Percentiles rank a stretch among this genome's conserved stretches.
Conservation (phyloP, 768 basidiomycete genomes). For the Suillus americanus region DNA sequence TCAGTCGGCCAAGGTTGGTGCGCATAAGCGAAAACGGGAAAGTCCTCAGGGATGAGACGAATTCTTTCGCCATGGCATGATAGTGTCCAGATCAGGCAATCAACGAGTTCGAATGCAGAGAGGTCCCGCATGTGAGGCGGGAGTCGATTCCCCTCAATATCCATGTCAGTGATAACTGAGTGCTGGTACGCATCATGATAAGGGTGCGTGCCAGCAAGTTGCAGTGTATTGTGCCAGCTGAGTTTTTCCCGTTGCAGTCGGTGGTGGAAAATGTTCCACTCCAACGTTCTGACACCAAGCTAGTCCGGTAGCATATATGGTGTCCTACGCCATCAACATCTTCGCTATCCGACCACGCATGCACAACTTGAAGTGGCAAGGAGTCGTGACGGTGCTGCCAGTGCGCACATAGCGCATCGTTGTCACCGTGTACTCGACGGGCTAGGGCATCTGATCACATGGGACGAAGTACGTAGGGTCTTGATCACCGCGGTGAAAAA, state of each 20-base stretch:
- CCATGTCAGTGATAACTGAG: neutral
- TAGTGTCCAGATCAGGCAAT: neutral
- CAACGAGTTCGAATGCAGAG: neutral
- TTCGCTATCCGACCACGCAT: neutral
- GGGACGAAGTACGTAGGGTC: neutral
- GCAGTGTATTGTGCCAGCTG: neutral
- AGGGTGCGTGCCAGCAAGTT: neutral
- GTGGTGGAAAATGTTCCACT: neutral
- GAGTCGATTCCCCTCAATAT: neutral
- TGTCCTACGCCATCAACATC: neutral
- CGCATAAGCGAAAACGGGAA: neutral
- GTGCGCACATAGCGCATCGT: neutral
- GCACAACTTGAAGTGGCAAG: neutral
- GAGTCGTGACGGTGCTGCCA: neutral
- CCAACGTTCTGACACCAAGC: neutral
- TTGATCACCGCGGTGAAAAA: neutral
- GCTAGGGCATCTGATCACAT: neutral
- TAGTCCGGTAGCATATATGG: neutral
- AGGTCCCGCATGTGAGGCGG: neutral
- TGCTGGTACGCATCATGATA: neutral
- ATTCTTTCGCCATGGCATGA: neutral
- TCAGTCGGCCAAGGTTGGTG: too few species aligned
- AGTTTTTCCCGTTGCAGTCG: neutral
- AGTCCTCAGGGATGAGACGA: neutral
- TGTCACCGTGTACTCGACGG: neutral